Conservation (phyloP, 768 basidiomycete genomes). For the Naganishia vishniacii region DNA sequence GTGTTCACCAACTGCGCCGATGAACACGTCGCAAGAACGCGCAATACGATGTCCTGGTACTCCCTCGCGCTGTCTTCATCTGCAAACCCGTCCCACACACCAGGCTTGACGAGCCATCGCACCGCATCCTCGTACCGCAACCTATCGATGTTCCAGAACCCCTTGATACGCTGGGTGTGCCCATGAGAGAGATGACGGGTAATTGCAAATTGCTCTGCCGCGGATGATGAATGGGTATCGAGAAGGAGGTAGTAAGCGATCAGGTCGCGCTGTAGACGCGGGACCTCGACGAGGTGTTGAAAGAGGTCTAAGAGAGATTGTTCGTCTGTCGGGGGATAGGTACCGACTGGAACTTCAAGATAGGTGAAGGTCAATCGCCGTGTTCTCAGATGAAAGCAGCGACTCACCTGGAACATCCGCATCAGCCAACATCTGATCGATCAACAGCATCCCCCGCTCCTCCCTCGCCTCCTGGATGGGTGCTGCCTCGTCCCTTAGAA, state of each 20-base stretch:
- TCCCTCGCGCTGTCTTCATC: not conserved
- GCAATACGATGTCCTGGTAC: not conserved
- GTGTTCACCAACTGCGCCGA: not conserved
- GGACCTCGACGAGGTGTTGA: not conserved
- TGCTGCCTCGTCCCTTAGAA: too few species aligned
- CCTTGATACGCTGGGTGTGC: not conserved
- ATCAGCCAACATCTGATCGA: slow-evolving; percentile 2
- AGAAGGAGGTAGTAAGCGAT: slow-evolving; percentile 9
- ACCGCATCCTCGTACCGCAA: not conserved
- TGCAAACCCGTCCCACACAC: not conserved
- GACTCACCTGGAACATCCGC: not conserved
- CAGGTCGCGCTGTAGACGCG: slow-evolving; percentile 3
- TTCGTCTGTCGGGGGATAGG: slow-evolving; percentile 1
- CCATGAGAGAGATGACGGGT: not conserved
- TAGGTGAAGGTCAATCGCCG: not conserved
- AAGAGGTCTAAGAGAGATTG: not conserved
- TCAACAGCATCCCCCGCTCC: too few species aligned
- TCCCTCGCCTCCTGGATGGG: too few species aligned
- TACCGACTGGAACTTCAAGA: not conserved
- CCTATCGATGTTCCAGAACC: slow-evolving; percentile 3
- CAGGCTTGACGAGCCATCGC: not conserved
- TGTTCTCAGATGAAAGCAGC: too few species aligned
- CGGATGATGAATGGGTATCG: not conserved
- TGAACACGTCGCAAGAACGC: not conserved
- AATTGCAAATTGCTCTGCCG: not conserved